Conservation (phyloP, 2,329 filamentous ascomycete genomes). For the Coniochaeta prunicola region DNA sequence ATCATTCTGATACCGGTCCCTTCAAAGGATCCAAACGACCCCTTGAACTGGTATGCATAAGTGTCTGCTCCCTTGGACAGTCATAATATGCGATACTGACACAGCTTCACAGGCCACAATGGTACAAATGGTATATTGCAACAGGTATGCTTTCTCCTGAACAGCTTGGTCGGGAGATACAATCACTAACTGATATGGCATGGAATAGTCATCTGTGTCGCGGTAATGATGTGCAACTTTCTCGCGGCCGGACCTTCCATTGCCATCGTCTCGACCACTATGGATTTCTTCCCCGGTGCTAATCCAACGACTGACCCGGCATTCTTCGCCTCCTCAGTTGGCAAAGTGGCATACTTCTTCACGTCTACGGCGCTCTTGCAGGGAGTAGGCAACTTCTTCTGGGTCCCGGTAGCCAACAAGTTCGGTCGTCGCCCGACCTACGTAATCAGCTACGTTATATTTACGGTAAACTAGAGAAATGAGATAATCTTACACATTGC, state of each 20-base stretch:
- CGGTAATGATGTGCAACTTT: conserved; percentile 51
- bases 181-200: neutral
- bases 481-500: neutral
- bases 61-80: neutral
- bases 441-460: conserved; percentile 34
- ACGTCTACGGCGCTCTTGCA: conserved; percentile 42
- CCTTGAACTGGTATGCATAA: conserved; percentile 40
- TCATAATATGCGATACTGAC: conserved; percentile 12
- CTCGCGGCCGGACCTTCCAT: conserved; percentile 47
- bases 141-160: conserved; percentile 4
- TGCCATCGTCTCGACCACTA: conserved; percentile 38
- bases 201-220: conserved; percentile 36
- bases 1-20: conserved; percentile 45
- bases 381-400: conserved; percentile 38
- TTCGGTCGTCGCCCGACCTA: conserved; percentile 36
- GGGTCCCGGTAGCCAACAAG: conserved; percentile 38
- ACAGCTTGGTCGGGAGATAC: neutral
- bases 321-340: conserved; percentile 25
- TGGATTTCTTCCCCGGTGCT: conserved; percentile 36
- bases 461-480: conserved; percentile 18
- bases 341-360: conserved; percentile 44
- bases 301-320: conserved; percentile 15
- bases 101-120: conserved; percentile 26
- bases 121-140: conserved; percentile 43
- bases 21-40: conserved; percentile 42